Conservation (phyloP, 257 asterid genomes). For the Oldenlandia corymbosa region DNA sequence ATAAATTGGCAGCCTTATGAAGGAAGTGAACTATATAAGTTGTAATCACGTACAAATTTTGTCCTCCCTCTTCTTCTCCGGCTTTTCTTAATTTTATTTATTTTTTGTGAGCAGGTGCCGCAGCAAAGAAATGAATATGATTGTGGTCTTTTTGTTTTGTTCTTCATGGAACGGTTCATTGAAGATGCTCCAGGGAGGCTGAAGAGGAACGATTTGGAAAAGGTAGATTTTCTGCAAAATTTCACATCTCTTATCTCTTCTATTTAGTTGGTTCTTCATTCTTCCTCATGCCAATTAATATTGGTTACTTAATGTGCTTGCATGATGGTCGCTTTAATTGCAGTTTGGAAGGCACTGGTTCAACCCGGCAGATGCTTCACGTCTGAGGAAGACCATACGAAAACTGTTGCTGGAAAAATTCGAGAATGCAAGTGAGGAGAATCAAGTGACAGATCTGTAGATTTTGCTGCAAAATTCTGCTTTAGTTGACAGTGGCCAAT, state of each 20-base stretch:
- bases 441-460: constrained; percentile 17
- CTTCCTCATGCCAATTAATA: background rate
- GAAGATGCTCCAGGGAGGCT: constrained; percentile 59
- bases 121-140: constrained; percentile 78
- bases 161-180: constrained; percentile 79
- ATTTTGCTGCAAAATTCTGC: constrained; percentile 9
- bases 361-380: constrained; percentile 69
- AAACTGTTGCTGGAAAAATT: constrained; percentile 47
- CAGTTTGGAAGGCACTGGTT: constrained; percentile 93
- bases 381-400: constrained; percentile 47
- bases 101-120: constrained; percentile 56
- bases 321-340: constrained; percentile 5
- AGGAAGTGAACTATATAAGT: background rate
- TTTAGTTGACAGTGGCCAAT: background rate
- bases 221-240: constrained; percentile 43
- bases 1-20: background rate
- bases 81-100: constrained; percentile 3
- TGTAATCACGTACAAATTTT: constrained; percentile 5
- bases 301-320: background rate
- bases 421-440: constrained; percentile 28
- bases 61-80: background rate
- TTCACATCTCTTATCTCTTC: constrained; percentile 3
- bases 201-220: constrained; percentile 41
- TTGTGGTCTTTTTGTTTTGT: constrained; percentile 89
- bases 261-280: background rate